These are phyloP conservation scores for Pseudogymnoascus sp. DNA, from an alignment of 2,329 filamentous ascomycete species.

Conservation along the genomic window DNA sequence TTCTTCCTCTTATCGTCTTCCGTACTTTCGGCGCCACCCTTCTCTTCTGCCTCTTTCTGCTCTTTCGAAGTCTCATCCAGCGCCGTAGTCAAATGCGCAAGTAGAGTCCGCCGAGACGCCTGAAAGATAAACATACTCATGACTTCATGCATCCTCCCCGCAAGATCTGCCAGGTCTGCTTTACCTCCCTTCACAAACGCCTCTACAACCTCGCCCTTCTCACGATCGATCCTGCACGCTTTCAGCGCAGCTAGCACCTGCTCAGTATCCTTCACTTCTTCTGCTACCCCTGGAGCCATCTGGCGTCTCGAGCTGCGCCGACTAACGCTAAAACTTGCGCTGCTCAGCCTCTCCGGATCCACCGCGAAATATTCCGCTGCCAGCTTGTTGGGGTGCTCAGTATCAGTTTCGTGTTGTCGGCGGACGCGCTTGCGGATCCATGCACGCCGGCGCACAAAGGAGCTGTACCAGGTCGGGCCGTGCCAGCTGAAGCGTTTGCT, in stretches of 20 bases:
- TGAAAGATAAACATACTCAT: slow-evolving; percentile 88
- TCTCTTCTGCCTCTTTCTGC: slow-evolving; percentile 32
- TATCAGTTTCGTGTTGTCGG: slow-evolving; percentile 32
- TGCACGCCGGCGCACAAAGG: slow-evolving; percentile 80
- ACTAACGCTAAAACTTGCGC: slow-evolving; percentile 19
- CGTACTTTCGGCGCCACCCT: slow-evolving; percentile 27
- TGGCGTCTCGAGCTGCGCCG: slow-evolving; percentile 12
- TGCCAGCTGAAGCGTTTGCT: slow-evolving; percentile 73
- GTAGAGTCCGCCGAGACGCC: slow-evolving; percentile 68
- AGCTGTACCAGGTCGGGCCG: slow-evolving; percentile 84
- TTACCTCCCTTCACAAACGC: slow-evolving; percentile 72
- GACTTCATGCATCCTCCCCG: slow-evolving; percentile 72
- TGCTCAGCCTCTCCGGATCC: slow-evolving; percentile 44
- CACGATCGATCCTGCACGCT: slow-evolving; percentile 70
- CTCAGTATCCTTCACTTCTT: slow-evolving; percentile 50
- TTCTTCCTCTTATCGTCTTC: slow-evolving; percentile 26
- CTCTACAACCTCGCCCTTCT: slow-evolving; percentile 78
- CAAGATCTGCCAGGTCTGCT: slow-evolving; percentile 68
- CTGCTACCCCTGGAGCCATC: slow-evolving; percentile 38
- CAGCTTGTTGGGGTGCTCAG: slow-evolving; percentile 53
- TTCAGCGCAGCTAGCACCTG: slow-evolving; percentile 61
- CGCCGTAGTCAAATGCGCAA: slow-evolving; percentile 60
- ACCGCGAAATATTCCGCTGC: slow-evolving; percentile 76
- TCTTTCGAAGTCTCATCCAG: slow-evolving; percentile 48
- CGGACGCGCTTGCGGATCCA: slow-evolving; percentile 80